Percentiles rank a stretch among this genome's conserved stretches.
Evolutionary conservation across 805 yeast species (phyloP).

Genomic region (Starmerella apis): DNA sequence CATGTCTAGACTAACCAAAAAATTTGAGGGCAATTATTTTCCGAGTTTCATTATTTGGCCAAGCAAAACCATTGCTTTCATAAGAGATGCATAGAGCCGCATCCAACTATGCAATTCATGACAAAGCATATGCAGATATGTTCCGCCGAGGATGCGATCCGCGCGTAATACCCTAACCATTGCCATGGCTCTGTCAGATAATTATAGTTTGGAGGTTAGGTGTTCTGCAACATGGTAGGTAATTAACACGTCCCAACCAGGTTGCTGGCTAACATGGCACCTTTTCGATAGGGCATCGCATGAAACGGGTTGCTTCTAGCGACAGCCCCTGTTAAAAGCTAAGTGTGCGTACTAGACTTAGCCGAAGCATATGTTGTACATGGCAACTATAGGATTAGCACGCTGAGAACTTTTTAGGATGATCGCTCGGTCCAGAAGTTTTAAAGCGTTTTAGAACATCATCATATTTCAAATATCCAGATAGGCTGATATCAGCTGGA

Average conservation of each 20-base stretch:
- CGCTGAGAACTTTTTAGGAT: too few species aligned
- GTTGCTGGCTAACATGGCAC: not conserved
- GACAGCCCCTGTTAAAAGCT: not conserved
- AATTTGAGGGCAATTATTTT: too few species aligned
- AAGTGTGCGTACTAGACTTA: too few species aligned
- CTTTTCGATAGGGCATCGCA: not conserved
- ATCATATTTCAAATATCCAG: too few species aligned
- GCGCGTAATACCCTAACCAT: not conserved
- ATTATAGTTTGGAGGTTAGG: not conserved
- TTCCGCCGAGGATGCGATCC: conserved; percentile 4
- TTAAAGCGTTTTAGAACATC: too few species aligned
- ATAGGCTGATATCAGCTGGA: too few species aligned
- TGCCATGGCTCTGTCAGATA: not conserved
- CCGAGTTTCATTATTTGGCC: not conserved
- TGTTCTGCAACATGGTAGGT: not conserved
- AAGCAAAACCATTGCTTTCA: not conserved
- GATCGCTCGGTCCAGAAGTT: too few species aligned
- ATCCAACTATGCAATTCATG: not conserved
- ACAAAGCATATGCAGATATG: not conserved
- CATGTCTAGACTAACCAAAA: too few species aligned
- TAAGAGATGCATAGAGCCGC: not conserved
- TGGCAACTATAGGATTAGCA: too few species aligned
- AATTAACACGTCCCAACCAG: not conserved
- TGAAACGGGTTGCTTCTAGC: not conserved
- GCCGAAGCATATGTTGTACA: too few species aligned